Percentiles rank a stretch among this genome's conserved stretches.
Evolutionary conservation across 2,329 filamentous ascomycete species (phyloP).

Genomic region (Drechslerella stenobrocha): DNA sequence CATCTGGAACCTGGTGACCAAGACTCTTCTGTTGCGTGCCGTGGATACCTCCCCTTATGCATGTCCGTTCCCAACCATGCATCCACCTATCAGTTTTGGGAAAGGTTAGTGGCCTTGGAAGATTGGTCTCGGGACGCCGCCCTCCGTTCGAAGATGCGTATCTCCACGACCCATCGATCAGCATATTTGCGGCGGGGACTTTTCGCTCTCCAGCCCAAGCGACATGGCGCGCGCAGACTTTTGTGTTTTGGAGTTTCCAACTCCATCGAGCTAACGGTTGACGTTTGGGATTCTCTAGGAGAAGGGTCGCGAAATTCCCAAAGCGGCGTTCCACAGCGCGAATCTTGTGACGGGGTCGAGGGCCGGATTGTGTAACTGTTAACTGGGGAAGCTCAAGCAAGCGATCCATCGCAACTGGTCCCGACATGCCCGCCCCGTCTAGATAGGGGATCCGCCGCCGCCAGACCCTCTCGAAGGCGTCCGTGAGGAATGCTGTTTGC

Average conservation of each 20-base stretch:
- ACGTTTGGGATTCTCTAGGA: constrained; percentile 12
- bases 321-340: constrained; percentile 16
- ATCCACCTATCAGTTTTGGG: constrained; percentile 40
- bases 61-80: constrained; percentile 38
- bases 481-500: constrained; percentile 4
- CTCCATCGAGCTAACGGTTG: not conserved
- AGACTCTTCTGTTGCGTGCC: constrained; percentile 29
- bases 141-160: constrained; percentile 37
- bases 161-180: constrained; percentile 31
- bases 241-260: not conserved
- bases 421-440: constrained; percentile 1
- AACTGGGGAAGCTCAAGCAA: not conserved
- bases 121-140: too few relatives aligned
- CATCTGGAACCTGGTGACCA: constrained; percentile 45
- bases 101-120: constrained; percentile 37
- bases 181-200: constrained; percentile 35
- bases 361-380: constrained; percentile 19
- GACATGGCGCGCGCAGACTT: not conserved
- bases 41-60: constrained; percentile 37
- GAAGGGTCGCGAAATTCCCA: constrained; percentile 18
- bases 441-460: not conserved
- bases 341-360: constrained; percentile 18
- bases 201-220: constrained; percentile 8
- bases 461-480: not conserved
- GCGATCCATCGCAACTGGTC: not conserved